Conservation (phyloP, 2,329 filamentous ascomycete species). For the Epichloe amarillans region DNA sequence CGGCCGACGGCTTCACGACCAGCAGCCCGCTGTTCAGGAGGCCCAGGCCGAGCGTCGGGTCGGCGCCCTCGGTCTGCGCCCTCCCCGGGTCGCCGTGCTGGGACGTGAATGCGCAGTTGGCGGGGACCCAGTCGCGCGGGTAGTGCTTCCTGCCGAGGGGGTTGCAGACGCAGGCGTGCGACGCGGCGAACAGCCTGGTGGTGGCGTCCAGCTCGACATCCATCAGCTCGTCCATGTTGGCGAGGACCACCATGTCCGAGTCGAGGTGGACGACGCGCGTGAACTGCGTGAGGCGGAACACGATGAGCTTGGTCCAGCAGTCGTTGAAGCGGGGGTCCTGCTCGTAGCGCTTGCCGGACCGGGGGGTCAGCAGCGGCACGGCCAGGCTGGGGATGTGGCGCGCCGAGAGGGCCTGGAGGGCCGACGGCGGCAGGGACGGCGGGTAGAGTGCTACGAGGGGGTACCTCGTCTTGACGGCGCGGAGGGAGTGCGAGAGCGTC, state of each 20-base stretch:
- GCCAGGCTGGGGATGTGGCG: constrained; percentile 57
- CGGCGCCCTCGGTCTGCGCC: constrained; percentile 32
- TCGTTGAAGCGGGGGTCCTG: constrained; percentile 78
- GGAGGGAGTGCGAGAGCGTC: constrained; percentile 67
- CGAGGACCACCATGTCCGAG: constrained; percentile 71
- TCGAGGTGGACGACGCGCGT: constrained; percentile 72
- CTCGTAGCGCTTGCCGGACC: constrained; percentile 50
- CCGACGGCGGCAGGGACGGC: constrained; percentile 55
- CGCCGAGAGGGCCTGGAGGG: constrained; percentile 53
- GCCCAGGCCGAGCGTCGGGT: constrained; percentile 30
- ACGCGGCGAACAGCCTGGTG: constrained; percentile 54
- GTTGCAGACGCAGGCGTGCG: constrained; percentile 79
- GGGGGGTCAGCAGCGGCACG: constrained; percentile 65
- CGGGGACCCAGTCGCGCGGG: constrained; percentile 51
- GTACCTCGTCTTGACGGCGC: constrained; percentile 50
- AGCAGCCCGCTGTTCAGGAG: constrained; percentile 39
- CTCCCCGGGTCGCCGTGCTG: constrained; percentile 33
- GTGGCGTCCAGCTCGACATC: constrained; percentile 52
- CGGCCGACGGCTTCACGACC: constrained; percentile 38
- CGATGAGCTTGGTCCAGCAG: constrained; percentile 77
- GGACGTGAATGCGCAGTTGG: constrained; percentile 44
- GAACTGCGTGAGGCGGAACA: constrained; percentile 67
- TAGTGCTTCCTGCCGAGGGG: constrained; percentile 68
- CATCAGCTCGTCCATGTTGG: constrained; percentile 91
- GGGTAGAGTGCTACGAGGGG: constrained; percentile 77